Conservation (phyloP, 2,329 filamentous ascomycete species). For the Pestalotiopsis sp. region DNA sequence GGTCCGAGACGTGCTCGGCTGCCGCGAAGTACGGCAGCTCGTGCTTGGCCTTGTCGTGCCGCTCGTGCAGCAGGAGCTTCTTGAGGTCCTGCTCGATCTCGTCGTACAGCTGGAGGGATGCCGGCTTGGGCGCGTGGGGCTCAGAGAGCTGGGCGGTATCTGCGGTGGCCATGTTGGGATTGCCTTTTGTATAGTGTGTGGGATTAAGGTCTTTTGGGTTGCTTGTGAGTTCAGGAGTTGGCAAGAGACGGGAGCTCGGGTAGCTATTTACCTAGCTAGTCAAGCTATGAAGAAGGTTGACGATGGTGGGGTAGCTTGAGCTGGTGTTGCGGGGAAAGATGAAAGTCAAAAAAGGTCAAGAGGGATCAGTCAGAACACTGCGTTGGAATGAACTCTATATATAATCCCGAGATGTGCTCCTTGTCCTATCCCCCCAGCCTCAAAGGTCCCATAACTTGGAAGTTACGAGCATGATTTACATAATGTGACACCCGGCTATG, state of each 20-base stretch:
- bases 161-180: conserved; percentile 44
- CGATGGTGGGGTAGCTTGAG: conserved; percentile 8
- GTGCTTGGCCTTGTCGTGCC: conserved; percentile 43
- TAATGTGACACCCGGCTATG: neutral
- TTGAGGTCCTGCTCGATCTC: conserved; percentile 55
- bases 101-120: conserved; percentile 52
- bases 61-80: conserved; percentile 47
- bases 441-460: neutral
- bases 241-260: neutral
- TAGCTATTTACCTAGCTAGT: neutral
- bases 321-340: neutral
- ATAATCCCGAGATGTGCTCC: neutral
- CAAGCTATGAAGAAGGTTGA: neutral
- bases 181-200: neutral
- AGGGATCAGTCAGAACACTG: neutral
- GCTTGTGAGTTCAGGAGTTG: neutral
- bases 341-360: neutral
- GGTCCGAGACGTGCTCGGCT: conserved; percentile 41
- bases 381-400: neutral
- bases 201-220: neutral
- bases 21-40: conserved; percentile 59
- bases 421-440: neutral
- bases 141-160: conserved; percentile 55
- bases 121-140: conserved; percentile 51
- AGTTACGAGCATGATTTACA: neutral